Evolutionary conservation across 1,139 yeast genomes (phyloP).

Genomic region (Arxiozyma bovina): DNA sequence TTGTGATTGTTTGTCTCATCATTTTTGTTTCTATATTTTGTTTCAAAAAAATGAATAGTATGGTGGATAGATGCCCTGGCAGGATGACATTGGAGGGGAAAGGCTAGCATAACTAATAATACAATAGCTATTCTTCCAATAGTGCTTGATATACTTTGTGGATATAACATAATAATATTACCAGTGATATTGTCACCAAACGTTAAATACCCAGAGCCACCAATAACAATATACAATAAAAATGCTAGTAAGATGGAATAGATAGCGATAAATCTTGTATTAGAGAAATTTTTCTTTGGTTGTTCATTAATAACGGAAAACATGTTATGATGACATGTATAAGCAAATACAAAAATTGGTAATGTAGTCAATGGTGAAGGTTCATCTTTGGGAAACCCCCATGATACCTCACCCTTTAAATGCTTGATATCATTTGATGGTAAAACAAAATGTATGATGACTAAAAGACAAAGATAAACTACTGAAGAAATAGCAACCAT

Average conservation of each 20-base stretch:
- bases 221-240: slow-evolving; percentile 50
- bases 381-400: slow-evolving; percentile 32
- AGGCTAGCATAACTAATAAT: slow-evolving; percentile 58
- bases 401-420: slow-evolving; percentile 34
- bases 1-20: not conserved
- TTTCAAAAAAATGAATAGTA: slow-evolving; percentile 42
- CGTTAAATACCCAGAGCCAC: slow-evolving; percentile 59
- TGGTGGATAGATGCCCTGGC: slow-evolving; percentile 67
- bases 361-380: slow-evolving; percentile 40
- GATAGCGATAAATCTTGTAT: slow-evolving; percentile 46
- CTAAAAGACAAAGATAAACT: slow-evolving; percentile 54
- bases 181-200: slow-evolving; percentile 60
- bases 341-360: slow-evolving; percentile 71
- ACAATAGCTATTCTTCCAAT: slow-evolving; percentile 66
- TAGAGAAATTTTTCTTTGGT: slow-evolving; percentile 44
- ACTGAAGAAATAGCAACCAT: slow-evolving; percentile 61
- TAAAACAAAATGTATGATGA: slow-evolving; percentile 44
- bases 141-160: slow-evolving; percentile 50
- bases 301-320: slow-evolving; percentile 66
- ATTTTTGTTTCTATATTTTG: not conserved
- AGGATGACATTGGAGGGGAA: slow-evolving; percentile 72
- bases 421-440: slow-evolving; percentile 35
- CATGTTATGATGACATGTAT: slow-evolving; percentile 77
- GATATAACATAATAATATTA: slow-evolving; percentile 63
- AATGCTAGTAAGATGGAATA: slow-evolving; percentile 54